phyloP scores from a whole-genome alignment of 805 yeast species.

The Henningerozyma blattae region DNA sequence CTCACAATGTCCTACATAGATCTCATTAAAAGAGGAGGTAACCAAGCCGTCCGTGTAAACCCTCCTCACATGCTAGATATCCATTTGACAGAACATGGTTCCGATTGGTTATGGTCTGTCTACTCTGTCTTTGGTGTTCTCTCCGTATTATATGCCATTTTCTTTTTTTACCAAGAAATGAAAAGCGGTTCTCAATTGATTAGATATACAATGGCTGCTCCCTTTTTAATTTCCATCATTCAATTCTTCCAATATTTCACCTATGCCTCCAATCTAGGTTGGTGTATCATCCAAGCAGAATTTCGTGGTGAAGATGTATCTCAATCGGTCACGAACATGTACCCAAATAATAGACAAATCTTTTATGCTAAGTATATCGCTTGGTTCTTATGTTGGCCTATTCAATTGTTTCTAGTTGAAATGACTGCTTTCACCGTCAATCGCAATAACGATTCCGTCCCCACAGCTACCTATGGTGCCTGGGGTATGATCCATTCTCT shows the following conservation, averaged over 20 bases:
- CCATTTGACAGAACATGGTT: conserved; percentile 46
- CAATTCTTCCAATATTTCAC: conserved; percentile 39
- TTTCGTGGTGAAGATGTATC: conserved; percentile 33
- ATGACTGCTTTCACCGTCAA: conserved; percentile 6
- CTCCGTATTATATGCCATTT: conserved; percentile 17
- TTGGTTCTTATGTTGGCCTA: conserved; percentile 38
- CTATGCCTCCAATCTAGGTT: conserved; percentile 49
- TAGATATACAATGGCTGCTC: conserved; percentile 31
- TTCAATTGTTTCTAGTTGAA: background rate
- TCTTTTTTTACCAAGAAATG: conserved; percentile 21
- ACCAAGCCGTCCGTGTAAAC: conserved; percentile 34
- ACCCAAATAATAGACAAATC: conserved; percentile 36
- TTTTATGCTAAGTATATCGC: conserved; percentile 47
- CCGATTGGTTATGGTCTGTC: conserved; percentile 60
- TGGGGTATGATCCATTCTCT: background rate
- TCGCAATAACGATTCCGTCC: conserved; percentile 5
- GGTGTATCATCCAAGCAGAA: conserved; percentile 36
- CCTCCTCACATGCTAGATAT: conserved; percentile 37
- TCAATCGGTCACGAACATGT: conserved; percentile 17
- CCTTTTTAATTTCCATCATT: conserved; percentile 19
- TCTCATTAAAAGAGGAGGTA: conserved; percentile 22
- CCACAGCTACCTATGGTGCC: too few species aligned
- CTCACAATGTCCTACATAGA: conserved; percentile 9
- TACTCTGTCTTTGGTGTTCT: conserved; percentile 35
- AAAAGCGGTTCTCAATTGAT: conserved; percentile 8